Evolutionary conservation across 2,329 filamentous ascomycete species (phyloP).

Genomic region (Leptographium flavum): DNA sequence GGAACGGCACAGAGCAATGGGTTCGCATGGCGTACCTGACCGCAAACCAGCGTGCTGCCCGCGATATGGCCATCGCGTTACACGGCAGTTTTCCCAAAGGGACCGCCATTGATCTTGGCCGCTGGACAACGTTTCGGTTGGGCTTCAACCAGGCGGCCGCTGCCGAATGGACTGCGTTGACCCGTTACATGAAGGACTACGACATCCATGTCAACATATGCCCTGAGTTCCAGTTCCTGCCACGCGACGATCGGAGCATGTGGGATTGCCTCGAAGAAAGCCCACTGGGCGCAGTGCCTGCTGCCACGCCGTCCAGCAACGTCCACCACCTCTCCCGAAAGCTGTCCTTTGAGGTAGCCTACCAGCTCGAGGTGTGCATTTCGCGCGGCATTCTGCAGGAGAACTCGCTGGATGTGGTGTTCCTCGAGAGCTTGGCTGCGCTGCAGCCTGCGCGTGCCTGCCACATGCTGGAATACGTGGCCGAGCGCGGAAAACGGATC

Average conservation of each 20-base stretch:
- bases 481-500: conserved; percentile 45
- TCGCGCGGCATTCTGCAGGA: conserved; percentile 67
- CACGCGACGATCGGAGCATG: conserved; percentile 11
- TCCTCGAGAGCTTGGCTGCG: conserved; percentile 45
- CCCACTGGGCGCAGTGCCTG: not conserved
- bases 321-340: conserved; percentile 8
- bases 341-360: conserved; percentile 61
- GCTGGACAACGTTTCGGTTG: conserved; percentile 43
- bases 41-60: conserved; percentile 19
- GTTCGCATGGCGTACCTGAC: conserved; percentile 31
- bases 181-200: conserved; percentile 50
- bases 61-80: conserved; percentile 23
- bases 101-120: conserved; percentile 35
- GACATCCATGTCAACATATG: conserved; percentile 36
- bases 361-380: conserved; percentile 89
- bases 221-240: conserved; percentile 6
- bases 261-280: conserved; percentile 8
- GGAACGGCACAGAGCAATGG: conserved; percentile 31
- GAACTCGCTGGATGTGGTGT: conserved; percentile 52
- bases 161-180: conserved; percentile 25
- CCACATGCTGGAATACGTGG: conserved; percentile 59
- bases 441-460: conserved; percentile 39
- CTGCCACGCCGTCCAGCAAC: conserved; percentile 1
- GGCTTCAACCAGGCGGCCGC: conserved; percentile 16
- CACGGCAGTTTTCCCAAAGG: conserved; percentile 16